Conservation (phyloP, 169 alveolate genomes). For the Plasmodium berghei region DNA sequence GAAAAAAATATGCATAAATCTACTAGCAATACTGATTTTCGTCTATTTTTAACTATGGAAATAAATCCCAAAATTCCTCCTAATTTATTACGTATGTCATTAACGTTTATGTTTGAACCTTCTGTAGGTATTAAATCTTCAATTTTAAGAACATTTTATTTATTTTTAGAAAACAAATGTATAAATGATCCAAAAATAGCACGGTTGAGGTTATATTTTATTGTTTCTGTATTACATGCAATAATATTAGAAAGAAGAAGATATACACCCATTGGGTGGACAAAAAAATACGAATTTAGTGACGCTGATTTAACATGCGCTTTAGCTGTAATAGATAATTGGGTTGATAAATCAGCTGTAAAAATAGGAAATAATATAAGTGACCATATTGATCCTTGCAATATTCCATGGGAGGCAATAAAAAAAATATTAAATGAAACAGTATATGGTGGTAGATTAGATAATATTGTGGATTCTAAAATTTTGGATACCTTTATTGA, state of each 20-base stretch:
- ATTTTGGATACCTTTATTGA: constrained; percentile 92
- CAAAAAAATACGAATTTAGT: constrained; percentile 96
- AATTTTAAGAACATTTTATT: constrained; percentile 87
- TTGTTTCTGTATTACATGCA: constrained; percentile 97
- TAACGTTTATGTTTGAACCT: constrained; percentile 96
- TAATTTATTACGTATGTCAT: constrained; percentile 94
- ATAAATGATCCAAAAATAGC: constrained; percentile 86
- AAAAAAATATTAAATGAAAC: constrained; percentile 93
- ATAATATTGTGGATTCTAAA: constrained; percentile 95
- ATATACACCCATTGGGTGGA: constrained; percentile 98
- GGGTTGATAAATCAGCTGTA: constrained; percentile 88
- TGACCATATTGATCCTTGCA: constrained; percentile 92
- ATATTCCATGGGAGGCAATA: constrained; percentile 98
- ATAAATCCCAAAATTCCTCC: constrained; percentile 93
- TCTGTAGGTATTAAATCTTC: constrained; percentile 98
- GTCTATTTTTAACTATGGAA: constrained; percentile 98
- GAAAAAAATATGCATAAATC: constrained; percentile 94
- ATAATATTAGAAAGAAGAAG: constrained; percentile 96
- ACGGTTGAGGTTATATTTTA: constrained; percentile 94
- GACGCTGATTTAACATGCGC: constrained; percentile 98
- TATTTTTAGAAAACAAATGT: constrained; percentile 78
- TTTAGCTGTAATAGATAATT: constrained; percentile 94
- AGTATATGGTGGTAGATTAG: constrained; percentile 97
- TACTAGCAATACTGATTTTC: constrained; percentile 90
- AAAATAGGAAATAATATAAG: constrained; percentile 69